Percentiles rank a stretch among this genome's conserved stretches.
Evolutionary conservation across 179 eudicot genomes (phyloP).

Genomic region (Sideroxylon spinosum): DNA sequence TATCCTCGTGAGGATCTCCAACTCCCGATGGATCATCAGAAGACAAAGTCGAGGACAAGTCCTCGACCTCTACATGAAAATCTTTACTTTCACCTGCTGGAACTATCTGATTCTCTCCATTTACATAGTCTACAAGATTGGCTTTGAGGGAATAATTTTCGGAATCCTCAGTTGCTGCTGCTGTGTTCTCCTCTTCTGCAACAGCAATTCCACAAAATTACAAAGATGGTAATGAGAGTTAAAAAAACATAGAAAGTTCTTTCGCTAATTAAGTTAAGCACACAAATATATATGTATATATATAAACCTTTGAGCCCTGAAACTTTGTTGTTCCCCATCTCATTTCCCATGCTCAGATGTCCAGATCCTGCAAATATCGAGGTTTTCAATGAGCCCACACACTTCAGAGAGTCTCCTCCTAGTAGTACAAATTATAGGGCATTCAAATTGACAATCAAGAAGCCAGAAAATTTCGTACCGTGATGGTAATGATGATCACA

Average conservation of each 20-base stretch:
- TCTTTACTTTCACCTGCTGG: constrained; percentile 14
- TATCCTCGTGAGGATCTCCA: constrained; percentile 8
- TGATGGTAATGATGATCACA: constrained; percentile 25
- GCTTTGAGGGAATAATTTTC: constrained; percentile 2
- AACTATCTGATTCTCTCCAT: constrained; percentile 13
- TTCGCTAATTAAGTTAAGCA: neutral
- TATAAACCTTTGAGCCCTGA: constrained; percentile 20
- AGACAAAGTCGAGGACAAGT: constrained; percentile 1
- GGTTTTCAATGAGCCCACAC: neutral
- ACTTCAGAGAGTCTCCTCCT: neutral
- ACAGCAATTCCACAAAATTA: neutral
- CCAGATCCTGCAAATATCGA: constrained; percentile 5
- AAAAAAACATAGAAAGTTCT: neutral
- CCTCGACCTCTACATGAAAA: constrained; percentile 13
- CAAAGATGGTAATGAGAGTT: neutral
- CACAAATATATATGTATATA: too few species aligned
- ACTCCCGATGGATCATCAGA: neutral
- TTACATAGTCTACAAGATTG: neutral
- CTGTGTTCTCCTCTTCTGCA: constrained; percentile 17
- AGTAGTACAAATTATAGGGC: neutral
- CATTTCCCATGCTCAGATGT: constrained; percentile 21
- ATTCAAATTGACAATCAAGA: neutral
- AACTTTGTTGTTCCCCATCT: constrained; percentile 30
- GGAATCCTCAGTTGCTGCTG: constrained; percentile 3
- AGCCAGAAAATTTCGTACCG: constrained; percentile 13